A percentile compares a stretch with the other conserved stretches of the same genome.
These are phyloP conservation scores for Suhomyces panamericanus DNA, from an alignment of 1,139 yeast genomes.

Conservation along the genomic window DNA sequence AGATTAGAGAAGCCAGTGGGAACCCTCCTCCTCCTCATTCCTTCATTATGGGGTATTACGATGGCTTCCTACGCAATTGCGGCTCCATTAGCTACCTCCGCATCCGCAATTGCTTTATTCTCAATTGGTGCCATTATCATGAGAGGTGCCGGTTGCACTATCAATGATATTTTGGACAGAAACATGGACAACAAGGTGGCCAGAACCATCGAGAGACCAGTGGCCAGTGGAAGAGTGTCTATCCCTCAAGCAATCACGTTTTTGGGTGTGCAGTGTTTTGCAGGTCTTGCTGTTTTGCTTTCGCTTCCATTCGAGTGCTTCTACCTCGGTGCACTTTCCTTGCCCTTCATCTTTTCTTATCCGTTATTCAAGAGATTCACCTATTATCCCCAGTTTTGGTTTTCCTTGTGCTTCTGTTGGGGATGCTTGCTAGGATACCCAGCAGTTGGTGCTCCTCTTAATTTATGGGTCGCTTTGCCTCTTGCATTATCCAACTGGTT, in stretches of 20 bases:
- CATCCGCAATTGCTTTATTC: constrained; percentile 62
- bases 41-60: constrained; percentile 77
- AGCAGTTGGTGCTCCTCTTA: constrained; percentile 83
- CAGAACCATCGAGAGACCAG: constrained; percentile 85
- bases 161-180: constrained; percentile 85
- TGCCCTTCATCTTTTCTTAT: constrained; percentile 79
- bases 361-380: constrained; percentile 94
- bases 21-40: constrained; percentile 75
- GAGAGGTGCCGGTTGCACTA: constrained; percentile 98
- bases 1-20: constrained; percentile 95
- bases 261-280: constrained; percentile 69
- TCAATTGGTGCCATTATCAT: constrained; percentile 83
- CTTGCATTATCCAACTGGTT: constrained; percentile 73
- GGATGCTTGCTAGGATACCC: constrained; percentile 94
- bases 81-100: constrained; percentile 66
- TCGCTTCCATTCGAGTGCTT: constrained; percentile 81
- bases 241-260: constrained; percentile 72
- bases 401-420: constrained; percentile 90
- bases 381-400: constrained; percentile 85
- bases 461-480: constrained; percentile 72
- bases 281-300: constrained; percentile 74
- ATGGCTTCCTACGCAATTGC: constrained; percentile 78
- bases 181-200: constrained; percentile 82
- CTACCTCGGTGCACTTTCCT: constrained; percentile 75
- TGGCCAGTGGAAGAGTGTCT: constrained; percentile 82